Evolutionary conservation across 2,329 filamentous ascomycete genomes (phyloP).

Genomic region (Xylariomycetidae sp.): DNA sequence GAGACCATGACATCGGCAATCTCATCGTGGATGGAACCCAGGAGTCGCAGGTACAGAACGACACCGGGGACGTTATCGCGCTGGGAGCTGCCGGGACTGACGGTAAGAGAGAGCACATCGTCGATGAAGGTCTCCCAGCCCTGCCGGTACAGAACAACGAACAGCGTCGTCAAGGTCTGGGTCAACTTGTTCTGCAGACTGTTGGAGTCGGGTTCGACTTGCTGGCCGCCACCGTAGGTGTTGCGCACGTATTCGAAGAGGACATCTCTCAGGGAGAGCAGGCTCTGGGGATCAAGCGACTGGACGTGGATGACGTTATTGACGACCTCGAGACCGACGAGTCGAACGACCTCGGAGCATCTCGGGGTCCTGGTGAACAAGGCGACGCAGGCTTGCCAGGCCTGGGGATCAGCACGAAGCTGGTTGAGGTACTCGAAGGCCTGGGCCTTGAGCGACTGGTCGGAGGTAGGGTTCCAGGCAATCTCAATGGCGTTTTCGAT

Average conservation of each 20-base stretch:
- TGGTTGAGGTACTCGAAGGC: conserved; percentile 77
- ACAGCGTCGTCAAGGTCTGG: conserved; percentile 91
- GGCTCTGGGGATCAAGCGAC: conserved; percentile 63
- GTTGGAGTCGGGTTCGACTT: conserved; percentile 59
- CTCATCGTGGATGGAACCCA: conserved; percentile 90
- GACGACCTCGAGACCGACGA: conserved; percentile 86
- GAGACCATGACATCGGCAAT: conserved; percentile 89
- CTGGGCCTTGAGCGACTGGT: conserved; percentile 69
- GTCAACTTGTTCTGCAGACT: conserved; percentile 94
- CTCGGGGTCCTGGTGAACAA: conserved; percentile 78
- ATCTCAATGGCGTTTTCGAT: conserved; percentile 95
- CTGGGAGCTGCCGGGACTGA: conserved; percentile 49
- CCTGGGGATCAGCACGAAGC: conserved; percentile 73
- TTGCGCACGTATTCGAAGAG: conserved; percentile 75
- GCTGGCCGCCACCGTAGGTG: conserved; percentile 58
- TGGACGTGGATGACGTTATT: conserved; percentile 85
- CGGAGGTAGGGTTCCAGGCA: conserved; percentile 75
- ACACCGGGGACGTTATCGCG: conserved; percentile 70
- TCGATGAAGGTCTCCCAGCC: conserved; percentile 89
- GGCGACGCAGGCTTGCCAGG: conserved; percentile 82
- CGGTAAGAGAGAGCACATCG: conserved; percentile 76
- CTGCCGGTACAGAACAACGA: conserved; percentile 76
- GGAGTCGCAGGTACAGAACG: conserved; percentile 79
- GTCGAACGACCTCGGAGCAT: conserved; percentile 75
- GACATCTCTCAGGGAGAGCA: conserved; percentile 72